phyloP scores from a whole-genome alignment of 2,329 filamentous ascomycete species.

The Fragosphaeria purpurea region DNA sequence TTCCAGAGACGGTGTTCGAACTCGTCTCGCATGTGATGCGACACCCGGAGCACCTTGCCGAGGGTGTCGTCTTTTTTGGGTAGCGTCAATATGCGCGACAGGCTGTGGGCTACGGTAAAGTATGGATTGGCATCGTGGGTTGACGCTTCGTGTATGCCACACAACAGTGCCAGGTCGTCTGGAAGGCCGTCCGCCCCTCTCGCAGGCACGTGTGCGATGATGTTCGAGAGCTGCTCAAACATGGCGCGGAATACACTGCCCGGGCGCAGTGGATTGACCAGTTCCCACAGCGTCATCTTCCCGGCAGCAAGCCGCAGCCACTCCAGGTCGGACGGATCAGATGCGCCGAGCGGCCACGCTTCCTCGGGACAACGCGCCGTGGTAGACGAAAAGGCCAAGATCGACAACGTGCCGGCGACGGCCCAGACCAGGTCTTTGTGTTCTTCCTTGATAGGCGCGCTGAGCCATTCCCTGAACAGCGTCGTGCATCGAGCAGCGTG shows the following conservation, averaged over 20 bases:
- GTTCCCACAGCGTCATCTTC: constrained; percentile 27
- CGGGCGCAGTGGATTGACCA: constrained; percentile 24
- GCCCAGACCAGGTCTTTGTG: constrained; percentile 38
- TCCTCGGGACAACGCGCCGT: constrained; percentile 23
- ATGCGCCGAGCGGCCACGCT: constrained; percentile 24
- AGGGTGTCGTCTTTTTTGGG: background rate
- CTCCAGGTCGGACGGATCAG: constrained; percentile 18
- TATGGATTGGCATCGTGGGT: constrained; percentile 5
- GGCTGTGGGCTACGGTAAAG: constrained; percentile 6
- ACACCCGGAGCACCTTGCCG: background rate
- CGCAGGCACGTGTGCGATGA: constrained; percentile 4
- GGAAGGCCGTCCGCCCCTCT: constrained; percentile 6
- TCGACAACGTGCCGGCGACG: constrained; percentile 31
- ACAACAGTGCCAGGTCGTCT: constrained; percentile 14
- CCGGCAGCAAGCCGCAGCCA: constrained; percentile 25
- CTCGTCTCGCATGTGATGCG: background rate
- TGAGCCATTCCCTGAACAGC: constrained; percentile 29
- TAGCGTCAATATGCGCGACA: background rate
- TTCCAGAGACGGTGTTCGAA: constrained; percentile 1
- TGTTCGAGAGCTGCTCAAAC: constrained; percentile 24
- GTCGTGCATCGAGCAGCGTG: constrained; percentile 32
- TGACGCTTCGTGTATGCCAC: constrained; percentile 12
- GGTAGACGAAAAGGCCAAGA: constrained; percentile 29
- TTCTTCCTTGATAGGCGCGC: constrained; percentile 20
- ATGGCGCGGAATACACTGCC: constrained; percentile 26